Base-by-base conservation (phyloP, 352 stramenopile genomes). In the Pythium diclinum region DNA sequence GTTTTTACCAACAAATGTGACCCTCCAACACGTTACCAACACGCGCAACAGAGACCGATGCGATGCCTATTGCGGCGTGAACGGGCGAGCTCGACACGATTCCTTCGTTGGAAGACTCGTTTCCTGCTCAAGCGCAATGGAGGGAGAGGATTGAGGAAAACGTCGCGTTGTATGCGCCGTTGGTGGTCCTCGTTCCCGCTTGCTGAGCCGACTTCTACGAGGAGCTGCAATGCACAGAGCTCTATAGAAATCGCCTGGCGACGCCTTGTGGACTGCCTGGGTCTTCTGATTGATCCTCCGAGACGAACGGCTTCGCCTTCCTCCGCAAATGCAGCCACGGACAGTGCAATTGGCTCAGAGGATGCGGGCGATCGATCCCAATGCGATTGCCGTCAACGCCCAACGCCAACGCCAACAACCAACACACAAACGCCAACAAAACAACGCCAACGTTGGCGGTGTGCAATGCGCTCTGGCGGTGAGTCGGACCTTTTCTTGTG, bases 401-500 rank as follows among this genome's bases (percentile, higher is more conserved):
- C 23, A 13, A 33, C 48, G 28, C 23, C 48, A 55, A 55, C 48
- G 21, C 47, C 47, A 54, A 49, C 42, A 49, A 10, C 34, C 34
- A 49, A 49, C 42, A 49, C 42, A 49, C 42, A 49, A 49, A 49
- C 42, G 16, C 42, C 42, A 49, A 49, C 42, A 49, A 49, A 49
- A 49, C 42, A 49, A 49, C 42, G 42, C 42, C 42, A 49, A 51
- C 19, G 44, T 30, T 51, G n/a, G 44, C 17, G 8, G n/a, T 51
- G 44, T 51, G 44, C 44, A 51, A 51, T 51, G 44, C 10, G 8
- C 36, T 13, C 36, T 25, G 46, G n/a, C 30, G 19, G 62, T 68
- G 62, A 68, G 62, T 62, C 51, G 54, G 54, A 36, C 62, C 47
- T 58, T 67, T 68, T 56, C 62, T 49, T 68, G 53, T 56, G 44